Percentiles rank a stretch among this genome's conserved stretches.
These are phyloP conservation scores for Nitzschia palea DNA, from an alignment of 108 stramenopile genomes.

Conservation along the genomic window DNA sequence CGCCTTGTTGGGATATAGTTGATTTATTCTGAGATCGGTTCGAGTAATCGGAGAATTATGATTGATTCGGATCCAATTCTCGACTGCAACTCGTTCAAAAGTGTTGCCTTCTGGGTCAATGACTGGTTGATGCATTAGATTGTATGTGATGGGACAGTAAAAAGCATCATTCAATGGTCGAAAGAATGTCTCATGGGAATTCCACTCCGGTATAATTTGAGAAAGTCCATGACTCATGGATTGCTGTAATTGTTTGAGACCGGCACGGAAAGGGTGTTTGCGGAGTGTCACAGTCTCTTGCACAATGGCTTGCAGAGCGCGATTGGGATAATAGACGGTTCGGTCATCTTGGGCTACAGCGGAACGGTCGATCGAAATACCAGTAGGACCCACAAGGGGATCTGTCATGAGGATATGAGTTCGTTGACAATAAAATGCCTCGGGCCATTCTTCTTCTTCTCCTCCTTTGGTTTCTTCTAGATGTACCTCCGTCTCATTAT, in stretches of 20 bases:
- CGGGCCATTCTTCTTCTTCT: conserved; percentile 6
- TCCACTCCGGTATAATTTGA: not conserved
- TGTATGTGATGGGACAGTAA: conserved; percentile 27
- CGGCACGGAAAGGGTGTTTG: not conserved
- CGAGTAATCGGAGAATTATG: conserved; percentile 15
- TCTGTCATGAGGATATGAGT: conserved; percentile 17
- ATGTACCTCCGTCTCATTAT: too few relatives aligned
- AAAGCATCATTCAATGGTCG: conserved; percentile 17
- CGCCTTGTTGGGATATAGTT: conserved; percentile 25
- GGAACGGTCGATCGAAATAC: conserved; percentile 49
- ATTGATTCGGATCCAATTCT: conserved; percentile 23
- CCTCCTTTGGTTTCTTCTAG: too few relatives aligned
- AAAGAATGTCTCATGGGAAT: not conserved
- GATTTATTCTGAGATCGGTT: not conserved
- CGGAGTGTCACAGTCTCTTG: not conserved
- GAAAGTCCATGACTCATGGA: conserved; percentile 4
- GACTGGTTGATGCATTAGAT: conserved; percentile 23
- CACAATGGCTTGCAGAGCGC: conserved; percentile 11
- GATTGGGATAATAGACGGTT: conserved; percentile 15
- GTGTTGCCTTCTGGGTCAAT: conserved; percentile 31
- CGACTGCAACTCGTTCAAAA: conserved; percentile 27
- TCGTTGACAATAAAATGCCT: conserved; percentile 7
- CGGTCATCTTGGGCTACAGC: not conserved
- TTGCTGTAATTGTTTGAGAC: not conserved
- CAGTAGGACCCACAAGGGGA: conserved; percentile 50